Evolutionary conservation across 1,139 yeast genomes (phyloP).

Genomic region (Ogataea hybrid): DNA sequence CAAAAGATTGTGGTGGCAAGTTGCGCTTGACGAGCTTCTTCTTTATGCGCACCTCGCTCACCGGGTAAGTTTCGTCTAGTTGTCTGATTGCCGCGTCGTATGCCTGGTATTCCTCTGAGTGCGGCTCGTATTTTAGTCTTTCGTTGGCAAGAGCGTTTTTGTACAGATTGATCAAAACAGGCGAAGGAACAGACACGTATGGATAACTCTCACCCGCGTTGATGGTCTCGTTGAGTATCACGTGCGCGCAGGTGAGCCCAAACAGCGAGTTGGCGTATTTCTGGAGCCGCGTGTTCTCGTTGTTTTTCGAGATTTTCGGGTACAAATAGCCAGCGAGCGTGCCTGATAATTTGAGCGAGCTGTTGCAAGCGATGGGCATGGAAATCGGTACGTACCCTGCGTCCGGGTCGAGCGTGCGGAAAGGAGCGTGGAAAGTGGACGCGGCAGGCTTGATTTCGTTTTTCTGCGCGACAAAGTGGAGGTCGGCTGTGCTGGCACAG

Average conservation of each 20-base stretch:
- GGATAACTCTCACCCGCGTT: conserved; percentile 53
- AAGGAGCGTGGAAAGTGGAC: conserved; percentile 63
- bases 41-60: conserved; percentile 36
- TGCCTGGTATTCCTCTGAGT: conserved; percentile 59
- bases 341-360: conserved; percentile 68
- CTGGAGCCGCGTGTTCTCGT: conserved; percentile 40
- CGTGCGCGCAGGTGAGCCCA: conserved; percentile 94
- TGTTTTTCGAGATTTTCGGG: conserved; percentile 57
- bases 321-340: conserved; percentile 88
- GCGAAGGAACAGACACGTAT: conserved; percentile 73
- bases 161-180: conserved; percentile 72
- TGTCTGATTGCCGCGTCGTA: conserved; percentile 60
- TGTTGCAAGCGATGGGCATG: conserved; percentile 69
- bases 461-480: conserved; percentile 71
- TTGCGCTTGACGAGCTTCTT: conserved; percentile 41
- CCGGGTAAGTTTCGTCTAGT: conserved; percentile 55
- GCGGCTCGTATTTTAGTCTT: conserved; percentile 50
- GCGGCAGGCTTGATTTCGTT: conserved; percentile 58
- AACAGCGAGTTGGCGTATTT: conserved; percentile 70
- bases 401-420: conserved; percentile 58
- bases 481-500: conserved; percentile 67
- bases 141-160: conserved; percentile 66
- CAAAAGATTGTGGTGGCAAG: conserved; percentile 57
- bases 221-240: conserved; percentile 59
- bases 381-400: conserved; percentile 73